Base-by-base conservation (phyloP, 2,329 filamentous ascomycete species). In the Verticillium alfalfae region DNA sequence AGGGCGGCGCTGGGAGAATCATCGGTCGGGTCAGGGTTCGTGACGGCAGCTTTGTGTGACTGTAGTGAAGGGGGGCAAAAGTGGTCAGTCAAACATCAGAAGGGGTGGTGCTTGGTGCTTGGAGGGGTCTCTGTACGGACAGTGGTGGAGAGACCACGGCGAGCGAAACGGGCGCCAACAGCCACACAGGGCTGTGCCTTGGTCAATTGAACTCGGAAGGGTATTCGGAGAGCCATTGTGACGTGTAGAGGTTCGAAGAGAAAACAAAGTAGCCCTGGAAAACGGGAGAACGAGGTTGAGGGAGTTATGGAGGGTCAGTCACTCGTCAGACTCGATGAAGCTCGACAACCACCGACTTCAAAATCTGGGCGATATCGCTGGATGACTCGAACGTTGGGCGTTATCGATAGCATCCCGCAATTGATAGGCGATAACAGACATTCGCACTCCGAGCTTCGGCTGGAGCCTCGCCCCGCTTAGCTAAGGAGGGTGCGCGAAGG, bases 1-100 rank as follows among this genome's bases (percentile, higher is more conserved):
- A 97, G 84, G 36, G 87, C 83, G 38, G 87, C 85, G 66, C 91
- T 96, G 68, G 86, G 79, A 1, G 92, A 95, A 75, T 92, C 89
- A 57, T 84, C 70, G 15, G 87, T 71, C 39, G 92, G 92, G 70
- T 96, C 92, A 57, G 90, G 84, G 67, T 89, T 92, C 10, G 89
- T 81, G 13, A 81, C 67, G 57, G 71, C 62, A 36, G 73, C 10
- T 18, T 22, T 72, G 57, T 76, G 72, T 59, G 69, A 68, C 71
- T 70, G 60, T 16, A 1, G 31, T 52, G n/a, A 34, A 22, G 34
- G 52, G 2, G 26, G 26, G 4, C 26, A 31, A 31, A 16, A 69
- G 6, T 52, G 10, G 45, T 52, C 45, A 52, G 37, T 18, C 54
- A 36, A 9, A 10, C 37, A 38, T 18, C 16, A 15, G 13, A 10